These are phyloP conservation scores for Neofusicoccum sp. DNA, from an alignment of 2,329 filamentous ascomycete species.

Conservation along the genomic window DNA sequence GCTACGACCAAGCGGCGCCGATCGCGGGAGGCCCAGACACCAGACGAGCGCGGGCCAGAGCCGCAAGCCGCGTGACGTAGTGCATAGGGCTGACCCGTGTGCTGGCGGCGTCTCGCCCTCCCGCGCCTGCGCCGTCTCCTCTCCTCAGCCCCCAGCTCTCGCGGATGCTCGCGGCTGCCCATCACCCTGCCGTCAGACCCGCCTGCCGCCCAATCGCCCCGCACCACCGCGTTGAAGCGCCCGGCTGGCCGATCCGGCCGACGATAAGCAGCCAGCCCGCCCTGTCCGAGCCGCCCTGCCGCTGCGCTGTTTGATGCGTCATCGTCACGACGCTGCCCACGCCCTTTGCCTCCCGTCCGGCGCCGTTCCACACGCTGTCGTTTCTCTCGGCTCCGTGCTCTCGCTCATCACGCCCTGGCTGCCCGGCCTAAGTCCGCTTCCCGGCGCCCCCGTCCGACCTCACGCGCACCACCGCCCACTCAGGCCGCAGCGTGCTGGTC, in stretches of 20 bases:
- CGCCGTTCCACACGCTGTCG: not conserved
- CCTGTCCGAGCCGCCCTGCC: not conserved
- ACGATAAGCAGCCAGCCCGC: conserved; percentile 7
- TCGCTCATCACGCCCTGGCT: not conserved
- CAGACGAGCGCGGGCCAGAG: conserved; percentile 1
- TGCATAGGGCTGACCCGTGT: conserved; percentile 9
- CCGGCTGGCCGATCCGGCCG: not conserved
- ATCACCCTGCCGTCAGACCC: not conserved
- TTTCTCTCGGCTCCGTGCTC: not conserved
- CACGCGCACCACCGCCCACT: not conserved
- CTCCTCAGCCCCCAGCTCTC: not conserved
- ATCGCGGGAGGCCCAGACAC: not conserved
- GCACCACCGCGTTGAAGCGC: not conserved
- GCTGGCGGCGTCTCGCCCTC: not conserved
- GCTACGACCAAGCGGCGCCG: conserved; percentile 13
- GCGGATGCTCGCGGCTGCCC: conserved; percentile 15
- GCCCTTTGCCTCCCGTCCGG: not conserved
- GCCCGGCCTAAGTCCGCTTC: conserved; percentile 1
- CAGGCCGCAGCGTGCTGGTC: conserved; percentile 1
- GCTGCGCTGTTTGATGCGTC: conserved; percentile 9
- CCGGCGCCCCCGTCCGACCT: not conserved
- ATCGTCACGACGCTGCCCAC: not conserved
- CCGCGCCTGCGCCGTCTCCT: not conserved
- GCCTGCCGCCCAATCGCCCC: not conserved
- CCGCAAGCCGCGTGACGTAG: conserved; percentile 14